Evolutionary conservation across 108 stramenopile species (phyloP), one percentile per base, ranked within the genome.

Genomic region (Asterionellopsis glacialis): DNA sequence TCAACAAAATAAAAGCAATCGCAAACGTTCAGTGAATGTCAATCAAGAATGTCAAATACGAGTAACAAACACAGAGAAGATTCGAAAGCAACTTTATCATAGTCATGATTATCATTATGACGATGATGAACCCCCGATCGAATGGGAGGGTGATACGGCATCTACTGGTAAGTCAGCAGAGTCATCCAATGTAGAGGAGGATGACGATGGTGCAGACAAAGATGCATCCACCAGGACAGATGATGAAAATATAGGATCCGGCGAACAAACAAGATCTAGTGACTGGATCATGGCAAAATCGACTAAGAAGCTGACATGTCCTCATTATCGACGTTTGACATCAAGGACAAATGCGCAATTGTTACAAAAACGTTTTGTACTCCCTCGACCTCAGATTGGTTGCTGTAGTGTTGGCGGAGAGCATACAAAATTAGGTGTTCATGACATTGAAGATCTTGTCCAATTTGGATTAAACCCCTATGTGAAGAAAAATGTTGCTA

Each of bases 361-460:
- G 13, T 67, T 70, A 7, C 58, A 71, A 42, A 16, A 67, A 15
- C 56, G 59, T 14, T 81, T 88, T 61, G 63, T 78, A 12, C 74
- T 76, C 1, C 62, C 45, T 43, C 54, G 60, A 22, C 49, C 70
- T 40, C 12, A 63, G 3, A 73, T 79, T 14, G 53, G 73, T 42
- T 72, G 77, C 42, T 82, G 79, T 41, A 63, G 65, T 1, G 21
- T 58, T 21, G 88, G 88, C 28, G 88, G 88, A 27, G 81, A 78
- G 44, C 47, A 84, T 51, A 69, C 84, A 10, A 82, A 70, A 57
- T 70, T 72, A 41, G 89, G 89, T 15, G 70, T 80, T 1, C 83
- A 84, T 58, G 89, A 91, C 52, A 80, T 91, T 70, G 89, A 91
- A 73, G 89, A 91, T 55, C 55, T 91, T 28, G 72, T 83, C 1